These are phyloP conservation scores for Nematocida sp. DNA, from an alignment of 371 early-diverging fungal species.

Conservation along the genomic window DNA sequence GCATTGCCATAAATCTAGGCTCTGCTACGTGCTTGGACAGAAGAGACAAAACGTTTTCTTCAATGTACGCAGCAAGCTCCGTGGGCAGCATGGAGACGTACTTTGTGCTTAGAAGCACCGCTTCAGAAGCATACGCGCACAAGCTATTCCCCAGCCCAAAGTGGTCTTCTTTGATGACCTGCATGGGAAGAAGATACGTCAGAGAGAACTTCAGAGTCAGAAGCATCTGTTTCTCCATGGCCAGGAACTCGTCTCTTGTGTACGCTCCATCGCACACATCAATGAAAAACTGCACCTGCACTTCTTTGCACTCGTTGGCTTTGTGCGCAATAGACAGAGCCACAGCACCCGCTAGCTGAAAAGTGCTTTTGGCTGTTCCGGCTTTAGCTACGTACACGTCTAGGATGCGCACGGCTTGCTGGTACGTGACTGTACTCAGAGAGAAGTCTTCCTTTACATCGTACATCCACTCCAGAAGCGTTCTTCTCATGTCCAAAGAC, in stretches of 20 bases:
- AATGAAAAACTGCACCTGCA: constrained; percentile 39
- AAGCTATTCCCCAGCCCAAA: constrained; percentile 15
- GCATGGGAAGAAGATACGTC: constrained; percentile 35
- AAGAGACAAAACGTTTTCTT: background rate
- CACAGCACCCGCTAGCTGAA: constrained; percentile 61
- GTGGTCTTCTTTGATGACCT: constrained; percentile 35
- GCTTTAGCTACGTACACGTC: constrained; percentile 53
- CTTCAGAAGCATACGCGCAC: constrained; percentile 27
- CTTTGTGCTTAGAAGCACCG: constrained; percentile 1
- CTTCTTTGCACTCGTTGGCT: constrained; percentile 43
- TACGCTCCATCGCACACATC: constrained; percentile 58
- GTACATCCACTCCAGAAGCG: constrained; percentile 62
- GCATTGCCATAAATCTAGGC: background rate
- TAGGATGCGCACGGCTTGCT: constrained; percentile 53
- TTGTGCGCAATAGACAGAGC: constrained; percentile 60
- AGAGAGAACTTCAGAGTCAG: constrained; percentile 31
- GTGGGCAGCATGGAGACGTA: constrained; percentile 6
- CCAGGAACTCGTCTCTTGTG: constrained; percentile 53
- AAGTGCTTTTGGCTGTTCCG: constrained; percentile 24
- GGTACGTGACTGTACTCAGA: constrained; percentile 50
- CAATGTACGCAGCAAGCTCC: constrained; percentile 20
- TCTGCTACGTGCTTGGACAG: background rate
- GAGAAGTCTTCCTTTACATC: constrained; percentile 60
- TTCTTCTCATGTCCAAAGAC: constrained; percentile 47
- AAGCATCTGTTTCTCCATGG: constrained; percentile 57